Evolutionary conservation across 192 early-diverging fungal species (phyloP).

Genomic region (Kappamyces sp.): DNA sequence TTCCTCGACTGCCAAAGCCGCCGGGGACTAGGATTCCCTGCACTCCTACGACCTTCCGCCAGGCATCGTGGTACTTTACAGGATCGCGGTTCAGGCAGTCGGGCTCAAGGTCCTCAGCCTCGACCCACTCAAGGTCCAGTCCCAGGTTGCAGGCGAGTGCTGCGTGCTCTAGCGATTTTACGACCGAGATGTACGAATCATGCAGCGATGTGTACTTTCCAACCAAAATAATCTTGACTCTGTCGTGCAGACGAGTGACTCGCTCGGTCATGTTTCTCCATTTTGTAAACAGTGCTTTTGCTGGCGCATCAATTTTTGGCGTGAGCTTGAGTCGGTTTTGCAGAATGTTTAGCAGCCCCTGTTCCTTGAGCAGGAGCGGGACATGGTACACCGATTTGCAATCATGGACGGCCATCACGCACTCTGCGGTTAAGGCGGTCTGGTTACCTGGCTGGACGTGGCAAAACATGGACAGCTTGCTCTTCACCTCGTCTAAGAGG

Average conservation of each 20-base stretch:
- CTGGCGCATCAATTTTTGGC: constrained; percentile 50
- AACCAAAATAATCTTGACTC: constrained; percentile 82
- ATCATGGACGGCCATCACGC: constrained; percentile 93
- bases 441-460: constrained; percentile 57
- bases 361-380: constrained; percentile 80
- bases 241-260: constrained; percentile 71
- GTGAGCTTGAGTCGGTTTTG: constrained; percentile 71
- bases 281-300: constrained; percentile 65
- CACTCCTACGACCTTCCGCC: constrained; percentile 81
- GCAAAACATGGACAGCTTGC: constrained; percentile 98
- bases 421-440: constrained; percentile 49
- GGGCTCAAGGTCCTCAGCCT: constrained; percentile 85
- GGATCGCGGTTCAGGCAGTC: constrained; percentile 69
- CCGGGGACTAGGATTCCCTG: constrained; percentile 95
- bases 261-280: constrained; percentile 77
- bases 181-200: constrained; percentile 95
- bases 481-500: constrained; percentile 73
- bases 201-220: constrained; percentile 97
- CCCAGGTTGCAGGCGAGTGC: constrained; percentile 78
- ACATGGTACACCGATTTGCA: constrained; percentile 96
- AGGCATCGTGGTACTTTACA: constrained; percentile 92
- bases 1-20: constrained; percentile 94
- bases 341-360: constrained; percentile 79
- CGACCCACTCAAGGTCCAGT: constrained; percentile 78
- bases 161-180: constrained; percentile 95